A percentile compares a stretch with the other conserved stretches of the same genome.
Conservation (phyloP, 2,329 filamentous ascomycete species). For the Byssoonygena ceratinophila region DNA sequence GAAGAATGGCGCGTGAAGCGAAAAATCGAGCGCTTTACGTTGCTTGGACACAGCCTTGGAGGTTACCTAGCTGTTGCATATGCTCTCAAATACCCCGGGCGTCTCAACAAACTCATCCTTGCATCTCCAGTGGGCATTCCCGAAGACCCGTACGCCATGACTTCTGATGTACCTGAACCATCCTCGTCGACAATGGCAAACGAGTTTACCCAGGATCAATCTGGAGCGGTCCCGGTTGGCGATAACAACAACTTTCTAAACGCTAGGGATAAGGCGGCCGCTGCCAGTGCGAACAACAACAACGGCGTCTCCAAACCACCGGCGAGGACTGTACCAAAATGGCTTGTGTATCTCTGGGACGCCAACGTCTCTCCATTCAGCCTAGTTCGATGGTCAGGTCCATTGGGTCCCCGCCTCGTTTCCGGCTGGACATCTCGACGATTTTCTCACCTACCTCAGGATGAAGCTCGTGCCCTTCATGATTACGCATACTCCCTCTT, state of each 20-base stretch:
- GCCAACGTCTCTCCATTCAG: slow-evolving; percentile 93
- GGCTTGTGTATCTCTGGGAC: slow-evolving; percentile 92
- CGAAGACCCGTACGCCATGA: slow-evolving; percentile 82
- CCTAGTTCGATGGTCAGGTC: slow-evolving; percentile 75
- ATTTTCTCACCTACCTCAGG: slow-evolving; percentile 74
- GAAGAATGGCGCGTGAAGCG: slow-evolving; percentile 89
- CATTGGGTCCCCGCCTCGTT: slow-evolving; percentile 79
- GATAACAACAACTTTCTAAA: slow-evolving; percentile 49
- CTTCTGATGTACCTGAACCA: slow-evolving; percentile 68
- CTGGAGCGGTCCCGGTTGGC: slow-evolving; percentile 18
- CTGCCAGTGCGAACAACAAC: slow-evolving; percentile 25
- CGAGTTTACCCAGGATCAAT: slow-evolving; percentile 70
- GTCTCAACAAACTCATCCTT: slow-evolving; percentile 88
- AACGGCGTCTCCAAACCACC: slow-evolving; percentile 36
- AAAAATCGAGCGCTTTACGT: slow-evolving; percentile 84
- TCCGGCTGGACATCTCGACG: slow-evolving; percentile 90
- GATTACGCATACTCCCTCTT: slow-evolving; percentile 93
- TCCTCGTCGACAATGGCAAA: slow-evolving; percentile 60
- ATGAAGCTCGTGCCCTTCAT: slow-evolving; percentile 75
- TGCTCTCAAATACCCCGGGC: slow-evolving; percentile 89
- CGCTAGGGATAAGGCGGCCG: slow-evolving; percentile 33
- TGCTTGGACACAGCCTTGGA: slow-evolving; percentile 85
- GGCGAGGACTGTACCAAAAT: slow-evolving; percentile 59
- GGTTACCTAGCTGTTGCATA: slow-evolving; percentile 94
- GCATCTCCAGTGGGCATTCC: slow-evolving; percentile 91